Conservation (phyloP, 768 basidiomycete genomes). For the Strobilomyces confusus region DNA sequence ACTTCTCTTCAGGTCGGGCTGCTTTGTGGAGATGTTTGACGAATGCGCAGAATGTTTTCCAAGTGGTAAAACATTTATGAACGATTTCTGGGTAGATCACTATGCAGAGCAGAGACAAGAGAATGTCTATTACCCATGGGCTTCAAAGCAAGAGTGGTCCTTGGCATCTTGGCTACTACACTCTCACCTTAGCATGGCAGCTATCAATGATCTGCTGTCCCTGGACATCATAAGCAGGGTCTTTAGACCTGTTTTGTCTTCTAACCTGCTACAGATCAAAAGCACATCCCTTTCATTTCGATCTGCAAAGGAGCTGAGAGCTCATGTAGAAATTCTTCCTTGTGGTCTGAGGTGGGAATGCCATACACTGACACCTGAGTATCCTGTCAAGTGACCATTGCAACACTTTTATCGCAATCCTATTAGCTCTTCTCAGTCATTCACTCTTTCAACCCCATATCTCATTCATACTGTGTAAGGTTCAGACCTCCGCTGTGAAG, state of each 20-base stretch:
- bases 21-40: neutral
- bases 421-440: too few relatives aligned
- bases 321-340: neutral
- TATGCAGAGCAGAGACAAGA: neutral
- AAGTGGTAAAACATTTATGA: too few relatives aligned
- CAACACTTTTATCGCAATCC: neutral
- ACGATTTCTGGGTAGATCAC: neutral
- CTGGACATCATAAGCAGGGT: neutral
- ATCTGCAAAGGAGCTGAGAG: neutral
- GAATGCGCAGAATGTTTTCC: too few relatives aligned
- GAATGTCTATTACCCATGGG: too few relatives aligned
- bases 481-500: neutral
- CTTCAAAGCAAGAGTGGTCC: too few relatives aligned
- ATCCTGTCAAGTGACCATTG: neutral
- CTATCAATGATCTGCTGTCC: neutral
- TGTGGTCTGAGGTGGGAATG: neutral
- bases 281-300: neutral
- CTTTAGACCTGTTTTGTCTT: constrained; percentile 12
- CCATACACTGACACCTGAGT: neutral
- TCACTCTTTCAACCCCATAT: neutral
- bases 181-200: neutral
- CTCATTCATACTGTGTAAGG: neutral
- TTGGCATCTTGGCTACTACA: too few relatives aligned
- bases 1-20: too few relatives aligned
- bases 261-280: neutral